phyloP scores from a whole-genome alignment of 495 filamentous ascomycete species.

The Penicillium salamii region DNA sequence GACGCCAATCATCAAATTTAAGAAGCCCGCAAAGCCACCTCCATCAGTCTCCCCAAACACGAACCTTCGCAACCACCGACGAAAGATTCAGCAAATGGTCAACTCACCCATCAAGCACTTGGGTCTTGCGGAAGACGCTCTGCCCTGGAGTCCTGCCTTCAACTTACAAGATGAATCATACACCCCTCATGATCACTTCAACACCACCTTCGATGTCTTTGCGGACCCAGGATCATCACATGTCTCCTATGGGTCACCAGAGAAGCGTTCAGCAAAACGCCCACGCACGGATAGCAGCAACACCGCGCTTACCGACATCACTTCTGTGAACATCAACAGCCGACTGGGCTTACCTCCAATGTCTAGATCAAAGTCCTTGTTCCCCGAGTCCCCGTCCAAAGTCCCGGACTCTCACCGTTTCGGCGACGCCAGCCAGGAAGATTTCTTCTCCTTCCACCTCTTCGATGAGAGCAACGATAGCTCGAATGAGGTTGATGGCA shows the following conservation, averaged over 20 bases:
- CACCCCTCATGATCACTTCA: conserved; percentile 46
- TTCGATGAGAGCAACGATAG: conserved; percentile 52
- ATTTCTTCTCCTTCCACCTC: conserved; percentile 60
- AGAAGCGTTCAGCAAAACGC: conserved; percentile 69
- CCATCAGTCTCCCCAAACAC: conserved; percentile 91
- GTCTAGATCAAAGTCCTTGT: conserved; percentile 39
- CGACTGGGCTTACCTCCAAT: conserved; percentile 39
- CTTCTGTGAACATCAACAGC: conserved; percentile 49
- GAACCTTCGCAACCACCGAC: conserved; percentile 87
- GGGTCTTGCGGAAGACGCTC: conserved; percentile 57
- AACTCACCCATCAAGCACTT: conserved; percentile 80
- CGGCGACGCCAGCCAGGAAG: conserved; percentile 54
- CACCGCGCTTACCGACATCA: conserved; percentile 63
- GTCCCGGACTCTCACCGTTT: conserved; percentile 53
- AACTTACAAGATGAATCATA: conserved; percentile 58
- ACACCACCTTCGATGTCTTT: conserved; percentile 67
- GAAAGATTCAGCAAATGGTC: conserved; percentile 80
- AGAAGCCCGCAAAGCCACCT: conserved; percentile 75
- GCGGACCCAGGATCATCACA: conserved; percentile 55
- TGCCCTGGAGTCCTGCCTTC: conserved; percentile 79
- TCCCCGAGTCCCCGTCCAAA: conserved; percentile 48
- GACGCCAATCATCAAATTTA: conserved; percentile 84
- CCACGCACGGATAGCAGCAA: conserved; percentile 51
- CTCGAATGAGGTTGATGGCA: conserved; percentile 59
- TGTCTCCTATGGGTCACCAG: conserved; percentile 66